Evolutionary conservation across 2,329 filamentous ascomycete genomes (phyloP).

Genomic region (Xylaria sp.): DNA sequence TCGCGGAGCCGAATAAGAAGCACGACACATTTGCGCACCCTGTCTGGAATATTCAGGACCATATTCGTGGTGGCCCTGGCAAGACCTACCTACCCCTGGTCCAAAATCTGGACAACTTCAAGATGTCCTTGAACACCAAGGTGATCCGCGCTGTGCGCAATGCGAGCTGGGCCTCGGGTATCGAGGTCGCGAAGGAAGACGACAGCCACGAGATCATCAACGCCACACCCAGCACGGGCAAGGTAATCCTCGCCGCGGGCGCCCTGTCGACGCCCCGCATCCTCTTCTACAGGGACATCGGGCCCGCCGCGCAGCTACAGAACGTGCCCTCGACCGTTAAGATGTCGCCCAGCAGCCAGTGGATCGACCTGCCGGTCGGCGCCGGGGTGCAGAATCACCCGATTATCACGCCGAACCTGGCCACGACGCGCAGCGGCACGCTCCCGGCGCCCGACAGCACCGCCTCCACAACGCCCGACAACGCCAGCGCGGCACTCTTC

Average conservation of each 20-base stretch:
- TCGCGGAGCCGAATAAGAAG: slow-evolving; percentile 23
- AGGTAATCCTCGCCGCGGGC: slow-evolving; percentile 58
- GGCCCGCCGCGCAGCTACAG: slow-evolving; percentile 50
- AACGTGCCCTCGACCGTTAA: slow-evolving; percentile 35
- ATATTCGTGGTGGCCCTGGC: slow-evolving; percentile 22
- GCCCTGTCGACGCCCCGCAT: slow-evolving; percentile 60
- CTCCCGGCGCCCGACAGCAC: slow-evolving; percentile 52
- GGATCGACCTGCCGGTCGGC: slow-evolving; percentile 45
- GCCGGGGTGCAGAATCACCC: slow-evolving; percentile 41
- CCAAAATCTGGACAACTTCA: slow-evolving; percentile 20
- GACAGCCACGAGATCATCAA: slow-evolving; percentile 55
- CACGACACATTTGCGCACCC: slow-evolving; percentile 44
- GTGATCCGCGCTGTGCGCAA: slow-evolving; percentile 30
- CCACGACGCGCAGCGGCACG: slow-evolving; percentile 46
- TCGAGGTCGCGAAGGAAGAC: slow-evolving; percentile 52
- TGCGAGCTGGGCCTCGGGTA: slow-evolving; percentile 53
- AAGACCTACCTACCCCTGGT: slow-evolving; percentile 23
- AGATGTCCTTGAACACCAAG: slow-evolving; percentile 25
- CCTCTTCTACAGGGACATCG: slow-evolving; percentile 60
- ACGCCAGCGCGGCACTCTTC: slow-evolving; percentile 30
- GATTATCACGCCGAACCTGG: not conserved
- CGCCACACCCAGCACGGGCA: slow-evolving; percentile 52
- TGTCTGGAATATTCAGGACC: slow-evolving; percentile 50
- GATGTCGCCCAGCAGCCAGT: slow-evolving; percentile 38
- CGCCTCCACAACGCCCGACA: slow-evolving; percentile 34